These are phyloP conservation scores for Platanthera guangdongensis DNA, from an alignment of 106 monocot genomes.

Conservation along the genomic window DNA sequence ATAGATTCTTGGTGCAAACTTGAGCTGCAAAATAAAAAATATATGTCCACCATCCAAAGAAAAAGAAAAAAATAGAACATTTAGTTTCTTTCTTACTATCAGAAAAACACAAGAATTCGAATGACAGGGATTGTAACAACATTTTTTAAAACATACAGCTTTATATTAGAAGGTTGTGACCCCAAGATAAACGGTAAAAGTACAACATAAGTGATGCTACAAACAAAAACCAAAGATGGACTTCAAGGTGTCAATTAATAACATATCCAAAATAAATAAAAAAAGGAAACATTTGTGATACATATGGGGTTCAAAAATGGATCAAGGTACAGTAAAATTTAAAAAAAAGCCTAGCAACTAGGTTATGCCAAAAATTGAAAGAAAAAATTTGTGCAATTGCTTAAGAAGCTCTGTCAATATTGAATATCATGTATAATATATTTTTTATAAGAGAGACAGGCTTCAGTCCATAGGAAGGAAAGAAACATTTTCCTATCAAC, in stretches of 20 bases:
- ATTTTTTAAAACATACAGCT: neutral
- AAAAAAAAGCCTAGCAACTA: too few relatives aligned
- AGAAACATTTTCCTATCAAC: neutral
- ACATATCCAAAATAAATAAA: too few relatives aligned
- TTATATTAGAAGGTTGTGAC: neutral
- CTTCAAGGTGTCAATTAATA: too few relatives aligned
- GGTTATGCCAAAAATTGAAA: too few relatives aligned
- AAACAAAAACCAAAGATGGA: too few relatives aligned
- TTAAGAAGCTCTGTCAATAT: too few relatives aligned
- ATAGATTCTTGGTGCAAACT: constrained; percentile 75
- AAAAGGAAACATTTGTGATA: too few relatives aligned
- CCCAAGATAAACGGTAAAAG: neutral
- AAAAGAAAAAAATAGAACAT: neutral
- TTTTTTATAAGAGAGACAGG: neutral
- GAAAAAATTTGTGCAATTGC: too few relatives aligned
- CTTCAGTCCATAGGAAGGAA: neutral
- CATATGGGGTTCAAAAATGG: too few relatives aligned
- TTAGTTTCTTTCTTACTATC: neutral
- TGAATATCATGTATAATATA: too few relatives aligned
- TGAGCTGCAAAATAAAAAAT: constrained; percentile 46
- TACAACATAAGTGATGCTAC: too few relatives aligned
- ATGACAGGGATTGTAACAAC: neutral
- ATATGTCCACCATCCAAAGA: constrained; percentile 1
- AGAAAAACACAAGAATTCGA: neutral
- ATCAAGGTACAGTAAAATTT: too few relatives aligned